phyloP scores from a whole-genome alignment of 441 rosid species.

The Hura crepitans region DNA sequence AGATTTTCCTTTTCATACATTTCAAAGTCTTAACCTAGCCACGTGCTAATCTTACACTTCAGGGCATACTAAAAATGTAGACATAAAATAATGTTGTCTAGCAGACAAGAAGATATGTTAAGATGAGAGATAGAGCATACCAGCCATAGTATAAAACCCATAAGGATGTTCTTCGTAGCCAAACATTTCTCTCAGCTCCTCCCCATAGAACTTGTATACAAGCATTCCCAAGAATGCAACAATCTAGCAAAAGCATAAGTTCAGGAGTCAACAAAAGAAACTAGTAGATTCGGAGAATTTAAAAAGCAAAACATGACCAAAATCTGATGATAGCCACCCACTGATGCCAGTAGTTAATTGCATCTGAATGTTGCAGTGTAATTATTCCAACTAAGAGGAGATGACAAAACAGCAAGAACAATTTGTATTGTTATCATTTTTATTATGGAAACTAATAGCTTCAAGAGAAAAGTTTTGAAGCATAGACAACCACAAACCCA shows the following conservation, averaged over 20 bases:
- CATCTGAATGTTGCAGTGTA: not conserved
- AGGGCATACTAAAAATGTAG: not conserved
- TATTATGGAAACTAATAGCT: too few species aligned
- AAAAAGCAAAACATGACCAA: slow-evolving; percentile 4
- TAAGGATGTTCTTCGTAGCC: slow-evolving; percentile 99
- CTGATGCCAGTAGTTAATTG: not conserved
- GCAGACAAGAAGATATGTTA: not conserved
- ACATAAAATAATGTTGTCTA: not conserved
- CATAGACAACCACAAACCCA: not conserved
- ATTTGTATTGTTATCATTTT: not conserved
- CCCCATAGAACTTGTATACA: slow-evolving; percentile 93
- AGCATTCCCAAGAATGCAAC: slow-evolving; percentile 92
- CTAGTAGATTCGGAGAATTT: not conserved
- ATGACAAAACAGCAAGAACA: not conserved
- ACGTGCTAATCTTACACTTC: not conserved
- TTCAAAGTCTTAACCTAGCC: not conserved
- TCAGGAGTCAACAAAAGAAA: slow-evolving; percentile 14
- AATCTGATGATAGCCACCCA: slow-evolving; percentile 9
- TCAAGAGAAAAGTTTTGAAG: not conserved
- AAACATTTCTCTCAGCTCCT: slow-evolving; percentile 95
- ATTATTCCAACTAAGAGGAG: not conserved
- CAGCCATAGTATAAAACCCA: slow-evolving; percentile 95
- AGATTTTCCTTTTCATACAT: not conserved
- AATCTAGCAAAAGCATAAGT: slow-evolving; percentile 48
- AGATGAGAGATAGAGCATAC: slow-evolving; percentile 36